These are phyloP conservation scores for Fusarium armeniacum DNA, from an alignment of 2,329 filamentous ascomycete genomes.

Conservation along the genomic window DNA sequence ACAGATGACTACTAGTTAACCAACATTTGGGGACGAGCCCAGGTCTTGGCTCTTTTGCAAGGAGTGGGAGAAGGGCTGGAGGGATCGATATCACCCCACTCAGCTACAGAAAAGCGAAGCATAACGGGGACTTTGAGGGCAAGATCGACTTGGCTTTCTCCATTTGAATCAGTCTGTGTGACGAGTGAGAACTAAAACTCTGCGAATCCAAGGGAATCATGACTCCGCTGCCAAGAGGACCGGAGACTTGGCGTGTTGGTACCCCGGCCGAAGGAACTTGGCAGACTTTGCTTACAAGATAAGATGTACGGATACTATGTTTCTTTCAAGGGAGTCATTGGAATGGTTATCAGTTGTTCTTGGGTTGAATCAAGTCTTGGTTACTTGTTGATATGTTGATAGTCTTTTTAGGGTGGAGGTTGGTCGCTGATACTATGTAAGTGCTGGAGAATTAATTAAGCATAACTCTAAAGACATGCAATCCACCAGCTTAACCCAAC, in stretches of 20 bases:
- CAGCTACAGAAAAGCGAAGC: not conserved
- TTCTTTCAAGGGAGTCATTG: not conserved
- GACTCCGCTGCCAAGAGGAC: conserved; percentile 45
- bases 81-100: conserved; percentile 10
- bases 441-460: conserved; percentile 25
- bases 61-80: conserved; percentile 5
- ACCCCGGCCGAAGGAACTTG: not conserved
- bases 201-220: conserved; percentile 1
- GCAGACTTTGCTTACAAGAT: conserved; percentile 8
- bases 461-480: conserved; percentile 29
- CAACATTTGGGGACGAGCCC: conserved; percentile 15
- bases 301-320: not conserved
- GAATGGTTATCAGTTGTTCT: not conserved
- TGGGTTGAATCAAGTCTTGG: not conserved
- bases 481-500: not conserved
- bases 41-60: conserved; percentile 12
- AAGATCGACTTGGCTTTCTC: conserved; percentile 42
- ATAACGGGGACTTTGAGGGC: conserved; percentile 4
- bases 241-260: conserved; percentile 39
- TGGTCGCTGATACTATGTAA: not conserved
- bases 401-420: not conserved
- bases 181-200: conserved; percentile 19
- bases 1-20: not conserved
- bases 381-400: not conserved
- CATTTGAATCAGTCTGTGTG: conserved; percentile 31